Percentiles rank a stretch among this genome's conserved stretches.
phyloP scores from a whole-genome alignment of 768 basidiomycete genomes.

The Suillus cothurnatus region DNA sequence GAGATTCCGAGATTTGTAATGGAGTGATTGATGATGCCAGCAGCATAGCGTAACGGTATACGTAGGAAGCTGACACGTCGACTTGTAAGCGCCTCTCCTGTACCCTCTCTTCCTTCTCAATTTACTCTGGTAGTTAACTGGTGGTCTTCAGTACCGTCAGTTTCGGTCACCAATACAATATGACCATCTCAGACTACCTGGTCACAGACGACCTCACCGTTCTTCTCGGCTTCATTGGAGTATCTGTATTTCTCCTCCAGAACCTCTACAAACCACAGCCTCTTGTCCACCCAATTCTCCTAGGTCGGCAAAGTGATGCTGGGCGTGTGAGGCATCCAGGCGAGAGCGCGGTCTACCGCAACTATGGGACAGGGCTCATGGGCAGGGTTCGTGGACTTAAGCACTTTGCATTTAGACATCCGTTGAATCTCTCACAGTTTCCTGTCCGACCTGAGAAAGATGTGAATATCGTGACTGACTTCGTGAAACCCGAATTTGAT shows the following conservation, averaged over 20 bases:
- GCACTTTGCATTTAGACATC: slow-evolving; percentile 6
- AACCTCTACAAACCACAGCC: slow-evolving; percentile 82
- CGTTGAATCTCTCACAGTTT: slow-evolving; percentile 49
- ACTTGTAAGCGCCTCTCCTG: neutral
- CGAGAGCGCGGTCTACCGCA: slow-evolving; percentile 88
- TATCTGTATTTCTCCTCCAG: slow-evolving; percentile 74
- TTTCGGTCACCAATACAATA: slow-evolving; percentile 22
- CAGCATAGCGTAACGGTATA: neutral
- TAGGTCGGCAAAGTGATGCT: slow-evolving; percentile 91
- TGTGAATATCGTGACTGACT: slow-evolving; percentile 62
- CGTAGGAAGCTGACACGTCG: neutral
- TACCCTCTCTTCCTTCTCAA: neutral
- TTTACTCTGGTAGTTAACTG: neutral
- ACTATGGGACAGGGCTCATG: slow-evolving; percentile 84
- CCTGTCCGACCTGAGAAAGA: slow-evolving; percentile 74
- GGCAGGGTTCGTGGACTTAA: slow-evolving; percentile 59
- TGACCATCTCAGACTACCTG: slow-evolving; percentile 57
- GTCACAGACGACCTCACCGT: slow-evolving; percentile 81
- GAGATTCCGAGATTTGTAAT: neutral
- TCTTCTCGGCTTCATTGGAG: slow-evolving; percentile 72
- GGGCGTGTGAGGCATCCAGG: slow-evolving; percentile 76
- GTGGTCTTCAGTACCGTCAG: slow-evolving; percentile 4
- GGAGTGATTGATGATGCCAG: neutral
- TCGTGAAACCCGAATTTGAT: slow-evolving; percentile 68
- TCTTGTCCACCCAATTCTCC: slow-evolving; percentile 90